Conservation (phyloP, 257 asterid genomes). For the Mentha longifolia region DNA sequence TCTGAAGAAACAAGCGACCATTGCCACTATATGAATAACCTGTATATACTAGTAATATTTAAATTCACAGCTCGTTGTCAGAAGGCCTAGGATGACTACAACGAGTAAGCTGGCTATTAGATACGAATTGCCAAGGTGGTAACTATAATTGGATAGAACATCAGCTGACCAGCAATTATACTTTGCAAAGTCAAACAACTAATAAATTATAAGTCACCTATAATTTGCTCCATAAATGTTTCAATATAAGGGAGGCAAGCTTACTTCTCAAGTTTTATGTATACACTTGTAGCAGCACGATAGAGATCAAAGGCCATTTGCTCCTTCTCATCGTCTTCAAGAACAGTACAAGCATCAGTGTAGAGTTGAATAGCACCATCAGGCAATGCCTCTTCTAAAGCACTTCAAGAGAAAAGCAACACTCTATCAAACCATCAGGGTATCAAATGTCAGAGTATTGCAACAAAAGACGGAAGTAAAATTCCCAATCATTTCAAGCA, state of each 20-base stretch:
- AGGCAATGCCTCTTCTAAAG: slow-evolving; percentile 82
- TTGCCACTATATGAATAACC: slow-evolving; percentile 3
- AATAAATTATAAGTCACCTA: slow-evolving; percentile 3
- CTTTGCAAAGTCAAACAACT: slow-evolving; percentile 14
- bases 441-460: not conserved
- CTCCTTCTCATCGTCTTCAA: slow-evolving; percentile 97
- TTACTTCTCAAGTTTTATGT: slow-evolving; percentile 92
- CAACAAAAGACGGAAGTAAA: not conserved
- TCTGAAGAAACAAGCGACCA: slow-evolving; percentile 19
- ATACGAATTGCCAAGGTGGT: slow-evolving; percentile 10
- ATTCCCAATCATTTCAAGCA: not conserved
- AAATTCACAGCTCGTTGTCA: not conserved
- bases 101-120: slow-evolving; percentile 23
- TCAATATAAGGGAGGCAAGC: slow-evolving; percentile 32
- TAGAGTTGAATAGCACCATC: slow-evolving; percentile 87
- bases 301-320: slow-evolving; percentile 97
- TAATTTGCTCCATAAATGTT: not conserved
- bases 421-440: slow-evolving; percentile 35
- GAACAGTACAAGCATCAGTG: slow-evolving; percentile 73
- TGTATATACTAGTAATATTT: not conserved
- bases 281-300: slow-evolving; percentile 82
- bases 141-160: slow-evolving; percentile 14
- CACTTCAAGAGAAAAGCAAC: slow-evolving; percentile 50
- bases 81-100: slow-evolving; percentile 1
- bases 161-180: slow-evolving; percentile 17